A percentile compares a stretch with the other conserved stretches of the same genome.
Evolutionary conservation across 441 rosid genomes (phyloP).

Genomic region (Mallotus repandus): DNA sequence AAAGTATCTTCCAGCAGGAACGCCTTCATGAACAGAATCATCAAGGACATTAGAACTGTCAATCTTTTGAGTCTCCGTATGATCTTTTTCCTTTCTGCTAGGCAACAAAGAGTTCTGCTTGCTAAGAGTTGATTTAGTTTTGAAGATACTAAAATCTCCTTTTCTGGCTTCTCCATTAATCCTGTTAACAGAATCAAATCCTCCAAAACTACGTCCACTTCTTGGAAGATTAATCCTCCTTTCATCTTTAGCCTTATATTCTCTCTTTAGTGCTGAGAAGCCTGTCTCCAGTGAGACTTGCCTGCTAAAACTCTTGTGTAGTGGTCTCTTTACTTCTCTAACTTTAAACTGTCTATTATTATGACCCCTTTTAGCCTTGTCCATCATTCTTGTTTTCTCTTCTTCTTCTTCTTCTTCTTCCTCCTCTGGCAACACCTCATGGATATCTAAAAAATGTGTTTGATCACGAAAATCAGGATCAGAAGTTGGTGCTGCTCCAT

Average conservation of each 20-base stretch:
- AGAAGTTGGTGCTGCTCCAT: slow-evolving; percentile 22
- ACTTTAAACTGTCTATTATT: slow-evolving; percentile 33
- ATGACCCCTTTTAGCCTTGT: slow-evolving; percentile 30
- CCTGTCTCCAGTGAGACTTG: slow-evolving; percentile 88
- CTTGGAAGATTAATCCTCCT: slow-evolving; percentile 49
- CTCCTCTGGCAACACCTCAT: slow-evolving; percentile 48
- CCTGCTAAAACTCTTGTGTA: slow-evolving; percentile 50
- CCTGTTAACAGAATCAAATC: slow-evolving; percentile 52
- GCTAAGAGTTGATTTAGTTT: slow-evolving; percentile 70
- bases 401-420: slow-evolving; percentile 42
- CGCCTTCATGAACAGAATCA: slow-evolving; percentile 56
- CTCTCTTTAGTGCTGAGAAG: slow-evolving; percentile 58
- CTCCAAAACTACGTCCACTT: slow-evolving; percentile 84
- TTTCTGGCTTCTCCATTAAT: slow-evolving; percentile 51
- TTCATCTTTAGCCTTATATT: slow-evolving; percentile 49
- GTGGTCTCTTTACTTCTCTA: slow-evolving; percentile 41
- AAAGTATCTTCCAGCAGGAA: slow-evolving; percentile 94
- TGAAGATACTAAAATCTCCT: slow-evolving; percentile 71
- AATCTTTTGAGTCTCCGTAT: slow-evolving; percentile 35
- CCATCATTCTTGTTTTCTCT: slow-evolving; percentile 23
- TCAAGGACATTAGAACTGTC: slow-evolving; percentile 41
- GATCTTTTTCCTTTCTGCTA: slow-evolving; percentile 50
- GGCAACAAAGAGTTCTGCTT: slow-evolving; percentile 84
- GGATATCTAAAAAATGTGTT: slow-evolving; percentile 62
- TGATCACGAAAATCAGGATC: slow-evolving; percentile 16